These are phyloP conservation scores for Paracorniculantispora psalliotae DNA, from an alignment of 2,329 filamentous ascomycete species.

Conservation along the genomic window DNA sequence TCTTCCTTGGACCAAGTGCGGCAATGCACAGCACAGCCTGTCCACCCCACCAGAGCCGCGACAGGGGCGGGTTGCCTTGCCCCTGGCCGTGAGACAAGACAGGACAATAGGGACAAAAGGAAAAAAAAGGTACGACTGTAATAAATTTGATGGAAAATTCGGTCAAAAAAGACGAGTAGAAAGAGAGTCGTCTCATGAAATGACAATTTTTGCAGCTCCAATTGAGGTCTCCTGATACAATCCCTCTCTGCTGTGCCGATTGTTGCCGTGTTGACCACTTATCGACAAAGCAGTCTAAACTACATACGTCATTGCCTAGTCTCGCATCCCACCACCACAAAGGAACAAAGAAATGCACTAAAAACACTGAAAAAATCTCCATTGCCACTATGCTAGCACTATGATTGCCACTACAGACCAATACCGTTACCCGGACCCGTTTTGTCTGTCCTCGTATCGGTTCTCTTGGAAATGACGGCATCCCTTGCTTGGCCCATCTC, in stretches of 20 bases:
- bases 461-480: not conserved
- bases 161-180: too few species aligned
- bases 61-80: not conserved
- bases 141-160: too few species aligned
- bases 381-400: not conserved
- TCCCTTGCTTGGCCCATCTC: too few species aligned
- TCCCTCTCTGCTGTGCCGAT: too few species aligned
- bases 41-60: not conserved
- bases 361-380: not conserved
- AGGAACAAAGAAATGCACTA: not conserved
- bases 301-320: not conserved
- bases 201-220: too few species aligned
- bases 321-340: not conserved
- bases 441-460: not conserved
- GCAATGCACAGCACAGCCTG: not conserved
- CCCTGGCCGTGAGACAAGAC: not conserved
- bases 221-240: too few species aligned
- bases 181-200: too few species aligned
- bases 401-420: too few species aligned
- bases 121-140: too few species aligned
- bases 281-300: too few species aligned
- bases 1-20: too few species aligned
- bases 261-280: not conserved
- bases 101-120: not conserved
- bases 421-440: not conserved